Base-by-base conservation (phyloP, 2,329 filamentous ascomycete genomes). In the Neofusicoccum parvum region DNA sequence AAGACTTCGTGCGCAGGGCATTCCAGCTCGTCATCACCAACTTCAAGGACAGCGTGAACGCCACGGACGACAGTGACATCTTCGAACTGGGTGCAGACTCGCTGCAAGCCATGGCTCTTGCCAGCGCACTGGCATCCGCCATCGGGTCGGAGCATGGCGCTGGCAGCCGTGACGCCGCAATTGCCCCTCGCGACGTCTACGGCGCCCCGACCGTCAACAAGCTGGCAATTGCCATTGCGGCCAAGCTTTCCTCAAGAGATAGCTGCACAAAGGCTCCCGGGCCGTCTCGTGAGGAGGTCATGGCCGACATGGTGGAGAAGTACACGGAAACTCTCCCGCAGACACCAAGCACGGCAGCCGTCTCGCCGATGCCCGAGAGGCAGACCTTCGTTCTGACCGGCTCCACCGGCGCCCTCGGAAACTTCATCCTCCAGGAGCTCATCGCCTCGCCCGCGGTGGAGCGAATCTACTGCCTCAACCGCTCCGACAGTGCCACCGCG, bases 61-160 rank as follows among this genome's bases (percentile, higher is more conserved):
- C 70, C 9, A 66, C 68, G 1, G 67, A 68, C 3, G 70, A 76
- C 10, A 69, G 69, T 5, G 76, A 79, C 62, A 62, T 79, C 34
- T 77, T 78, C 62, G 67, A 67, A 3, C 67, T 74, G 5, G 75
- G 75, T 1, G 68, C 76, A 7, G 76, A 78, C 64, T 78, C 76
- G 23, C 69, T 78, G 14, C 72, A 74, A 43, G 70, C 70, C n/a
- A 68, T 74, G 12, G 70, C 70, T 5, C 66, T 74, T 3, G 64
- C 71, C 10, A 68, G 64, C 27, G 67, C 68, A 2, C 65, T 70
- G 7, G 70, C 69, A n/a, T 53, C 72, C n/a, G 69, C 68, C 56
- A 36, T 65, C 34, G 62, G 54, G 27, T 43, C 62, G 5, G 68
- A 66, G 20, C 53, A 71, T 65, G 23, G 56, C 3, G 64, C 54